Percentiles rank a stretch among this genome's conserved stretches.
Conservation (phyloP, 495 filamentous ascomycete species). For the Trichoderma gamsii region DNA sequence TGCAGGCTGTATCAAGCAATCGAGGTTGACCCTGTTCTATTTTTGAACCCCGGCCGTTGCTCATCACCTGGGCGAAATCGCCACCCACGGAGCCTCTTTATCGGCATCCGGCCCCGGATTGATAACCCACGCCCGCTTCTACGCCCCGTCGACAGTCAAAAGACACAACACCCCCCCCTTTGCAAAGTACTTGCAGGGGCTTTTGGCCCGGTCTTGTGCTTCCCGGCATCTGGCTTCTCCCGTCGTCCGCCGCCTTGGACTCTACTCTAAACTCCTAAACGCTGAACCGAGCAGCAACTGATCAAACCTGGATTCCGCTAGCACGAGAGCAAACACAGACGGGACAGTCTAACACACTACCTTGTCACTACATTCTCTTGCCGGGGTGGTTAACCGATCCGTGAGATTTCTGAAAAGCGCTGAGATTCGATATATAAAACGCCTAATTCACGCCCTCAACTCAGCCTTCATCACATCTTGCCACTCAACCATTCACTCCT, state of each 20-base stretch:
- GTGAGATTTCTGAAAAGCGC: too few relatives aligned
- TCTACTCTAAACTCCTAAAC: neutral
- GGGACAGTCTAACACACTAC: too few relatives aligned
- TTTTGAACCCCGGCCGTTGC: neutral
- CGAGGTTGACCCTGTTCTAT: neutral
- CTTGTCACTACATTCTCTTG: too few relatives aligned
- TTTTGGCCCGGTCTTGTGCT: neutral
- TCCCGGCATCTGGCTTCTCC: neutral
- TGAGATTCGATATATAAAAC: too few relatives aligned
- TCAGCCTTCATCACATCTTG: too few relatives aligned
- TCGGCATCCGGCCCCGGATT: neutral
- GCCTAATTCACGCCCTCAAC: too few relatives aligned
- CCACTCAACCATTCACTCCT: too few relatives aligned
- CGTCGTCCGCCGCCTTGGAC: neutral
- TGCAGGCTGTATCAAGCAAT: neutral
- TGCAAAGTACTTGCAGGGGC: neutral
- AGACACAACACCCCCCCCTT: conserved; percentile 4
- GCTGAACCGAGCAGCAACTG: neutral
- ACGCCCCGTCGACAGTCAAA: neutral
- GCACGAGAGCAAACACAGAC: too few relatives aligned
- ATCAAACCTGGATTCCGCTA: too few relatives aligned
- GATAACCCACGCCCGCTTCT: neutral
- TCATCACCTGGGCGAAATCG: neutral
- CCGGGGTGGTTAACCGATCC: too few relatives aligned
- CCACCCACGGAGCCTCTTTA: neutral